Evolutionary conservation across 208 protist genomes (phyloP).

Genomic region (Trichomonas tenax): DNA sequence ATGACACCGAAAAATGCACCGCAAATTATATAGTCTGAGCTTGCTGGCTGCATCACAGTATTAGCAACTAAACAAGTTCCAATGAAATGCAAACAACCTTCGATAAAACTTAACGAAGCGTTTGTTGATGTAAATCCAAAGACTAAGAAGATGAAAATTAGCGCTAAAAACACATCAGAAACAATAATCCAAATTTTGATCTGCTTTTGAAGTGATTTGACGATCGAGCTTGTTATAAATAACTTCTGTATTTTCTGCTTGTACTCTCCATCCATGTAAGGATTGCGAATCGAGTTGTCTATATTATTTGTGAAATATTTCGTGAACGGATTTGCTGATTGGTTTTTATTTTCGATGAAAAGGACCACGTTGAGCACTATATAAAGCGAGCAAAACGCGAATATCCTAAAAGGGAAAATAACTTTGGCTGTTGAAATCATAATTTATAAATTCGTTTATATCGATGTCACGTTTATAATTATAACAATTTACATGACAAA

Average conservation of each 20-base stretch:
- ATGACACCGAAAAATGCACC: not conserved
- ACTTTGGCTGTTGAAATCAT: not conserved
- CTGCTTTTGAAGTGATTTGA: not conserved
- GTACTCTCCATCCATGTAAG: not conserved
- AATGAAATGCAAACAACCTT: not conserved
- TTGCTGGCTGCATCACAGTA: not conserved
- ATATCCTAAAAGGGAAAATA: not conserved
- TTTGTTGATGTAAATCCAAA: not conserved
- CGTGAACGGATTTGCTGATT: not conserved
- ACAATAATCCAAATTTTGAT: not conserved
- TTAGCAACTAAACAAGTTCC: not conserved
- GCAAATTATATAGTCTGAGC: not conserved
- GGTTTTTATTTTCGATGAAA: not conserved
- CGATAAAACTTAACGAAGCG: not conserved
- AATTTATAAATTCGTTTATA: not conserved
- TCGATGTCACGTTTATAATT: not conserved
- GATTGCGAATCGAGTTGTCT: not conserved
- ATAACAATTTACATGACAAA: too few relatives aligned
- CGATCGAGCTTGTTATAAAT: not conserved
- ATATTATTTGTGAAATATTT: not conserved
- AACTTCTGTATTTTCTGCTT: not conserved
- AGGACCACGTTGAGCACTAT: not conserved
- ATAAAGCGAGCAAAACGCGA: not conserved
- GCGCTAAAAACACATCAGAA: not conserved
- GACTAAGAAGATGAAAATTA: not conserved